Evolutionary conservation across 2,329 filamentous ascomycete genomes (phyloP), one percentile per base, ranked within the genome.

Genomic region (Seiridium cupressi): DNA sequence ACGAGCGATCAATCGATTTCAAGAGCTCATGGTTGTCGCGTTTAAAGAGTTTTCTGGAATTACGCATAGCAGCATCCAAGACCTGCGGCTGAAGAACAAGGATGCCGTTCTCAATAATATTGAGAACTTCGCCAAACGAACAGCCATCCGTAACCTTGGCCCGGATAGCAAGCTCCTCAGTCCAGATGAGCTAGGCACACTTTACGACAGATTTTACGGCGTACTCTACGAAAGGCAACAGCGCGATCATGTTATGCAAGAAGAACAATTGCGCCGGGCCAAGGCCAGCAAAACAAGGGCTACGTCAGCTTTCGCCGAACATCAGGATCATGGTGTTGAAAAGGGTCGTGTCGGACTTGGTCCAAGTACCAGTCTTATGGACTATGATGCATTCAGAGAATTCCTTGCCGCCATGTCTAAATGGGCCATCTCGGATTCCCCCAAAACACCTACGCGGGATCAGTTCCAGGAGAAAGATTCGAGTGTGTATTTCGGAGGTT

Each of bases 41-140:
- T 99, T 99, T 78, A 98, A 97, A 68, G 95, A 99, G 71, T 99
- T 99, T 71, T 90, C 94, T 0, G 92, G 89, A 46, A 97, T 99
- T 66, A 99, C 95, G 0, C 94, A 99, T 72, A 89, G 88, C 70
- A 97, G 89, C 55, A 93, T 99, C 62, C 90, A 90, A 0, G 95
- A 98, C 65, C 84, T 96, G 70, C 88, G 95, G 31, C 82, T 91
- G 46, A 96, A 93, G 76, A 96, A 98, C 76, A 98, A 98, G 76
- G 92, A 95, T 70, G 89, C 91, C 0, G 95, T 99, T 38, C 81
- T 99, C 59, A 93, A 93, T 73, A 97, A 93, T 65, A 98, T 99
- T 70, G 95, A 98, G 77, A 97, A 87, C 68, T 99, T 99, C 71
- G 93, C 95, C 57, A 99, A 98, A 79, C 87, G 95, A 65, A 99